Base-by-base conservation (phyloP, 116 monocot species). In the Phalaenopsis hybrid region DNA sequence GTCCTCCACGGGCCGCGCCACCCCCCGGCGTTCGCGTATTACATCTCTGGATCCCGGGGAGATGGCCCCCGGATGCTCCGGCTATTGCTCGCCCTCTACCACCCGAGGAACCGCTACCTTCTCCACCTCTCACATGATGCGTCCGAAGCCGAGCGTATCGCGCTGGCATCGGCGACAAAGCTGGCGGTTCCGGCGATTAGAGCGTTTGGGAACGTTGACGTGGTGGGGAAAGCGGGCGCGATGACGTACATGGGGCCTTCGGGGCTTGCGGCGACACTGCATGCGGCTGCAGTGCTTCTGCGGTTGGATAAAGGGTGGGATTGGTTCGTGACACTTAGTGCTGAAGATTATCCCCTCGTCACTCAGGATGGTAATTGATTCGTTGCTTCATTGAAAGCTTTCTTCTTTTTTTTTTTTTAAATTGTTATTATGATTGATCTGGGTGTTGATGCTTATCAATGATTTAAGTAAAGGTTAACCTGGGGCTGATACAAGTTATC, bases 121-220 rank as follows among this genome's bases (percentile, higher is more conserved):
- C 78, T 90, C 61, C 81, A 85, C 61, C 83, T 90, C 70, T 85
- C 87, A 9, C 83, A 85, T 37, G 90, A 90, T 37, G 90, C 90
- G 20, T 46, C 87, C 16, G 86, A 88, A 8, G 61, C 76, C 10
- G 90, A 90, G 80, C 81, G 90, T 20, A 48, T 34, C 74, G 68
- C 46, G 59, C 79, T 90, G 44, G 85, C 86, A 6, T 70, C 76
- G 9, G 69, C 79, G 6, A 84, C 85, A 7, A 25, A 44, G 74
- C 50, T 57, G 28, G 67, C 83, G 48, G 31, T 85, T 13, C 90
- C 90, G 48, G 90, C 81, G 28, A 72, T 46, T 11, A 75, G 85
- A 52, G 84, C 79, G 34, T 90, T 90, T 48, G 88, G 88, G 65
- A 90, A 90, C 68, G 90, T 90, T n/a, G 90, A 90, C 78, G 85